These are phyloP conservation scores for Apiospora kogelbergensis DNA, from an alignment of 2,329 filamentous ascomycete species.

Conservation along the genomic window DNA sequence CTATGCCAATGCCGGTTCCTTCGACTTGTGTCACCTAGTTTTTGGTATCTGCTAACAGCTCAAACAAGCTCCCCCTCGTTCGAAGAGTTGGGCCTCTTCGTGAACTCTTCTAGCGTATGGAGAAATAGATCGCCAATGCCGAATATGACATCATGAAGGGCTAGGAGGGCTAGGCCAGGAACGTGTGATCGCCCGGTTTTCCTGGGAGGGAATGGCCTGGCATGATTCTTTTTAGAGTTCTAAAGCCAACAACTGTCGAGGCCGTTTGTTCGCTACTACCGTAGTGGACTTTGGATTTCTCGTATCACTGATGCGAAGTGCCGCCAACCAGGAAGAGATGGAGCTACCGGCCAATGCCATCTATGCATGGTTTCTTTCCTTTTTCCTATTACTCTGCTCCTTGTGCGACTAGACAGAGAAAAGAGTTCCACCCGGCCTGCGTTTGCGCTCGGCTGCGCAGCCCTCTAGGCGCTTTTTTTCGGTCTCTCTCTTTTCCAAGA, in stretches of 20 bases:
- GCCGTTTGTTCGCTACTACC: not conserved
- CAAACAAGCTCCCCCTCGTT: not conserved
- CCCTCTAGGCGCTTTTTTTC: not conserved
- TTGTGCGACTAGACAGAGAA: not conserved
- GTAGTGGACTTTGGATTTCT: not conserved
- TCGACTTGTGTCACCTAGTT: not conserved
- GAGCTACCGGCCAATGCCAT: not conserved
- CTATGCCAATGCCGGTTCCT: not conserved
- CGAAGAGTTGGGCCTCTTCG: not conserved
- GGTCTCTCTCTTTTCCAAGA: not conserved
- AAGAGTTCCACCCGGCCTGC: not conserved
- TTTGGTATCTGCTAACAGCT: not conserved
- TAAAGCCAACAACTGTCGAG: not conserved
- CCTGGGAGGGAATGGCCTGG: not conserved
- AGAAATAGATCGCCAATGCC: slow-evolving; percentile 9
- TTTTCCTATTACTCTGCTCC: not conserved
- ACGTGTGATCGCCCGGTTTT: slow-evolving; percentile 1
- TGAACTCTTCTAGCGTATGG: slow-evolving; percentile 5
- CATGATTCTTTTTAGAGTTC: not conserved
- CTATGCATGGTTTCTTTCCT: not conserved
- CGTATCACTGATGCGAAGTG: not conserved
- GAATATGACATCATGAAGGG: not conserved
- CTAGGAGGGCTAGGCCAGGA: not conserved
- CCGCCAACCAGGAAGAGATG: not conserved
- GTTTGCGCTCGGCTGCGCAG: not conserved